Evolutionary conservation across 306 rosid genomes (phyloP), one percentile per base, ranked within the genome.

Genomic region (Senna siamea): DNA sequence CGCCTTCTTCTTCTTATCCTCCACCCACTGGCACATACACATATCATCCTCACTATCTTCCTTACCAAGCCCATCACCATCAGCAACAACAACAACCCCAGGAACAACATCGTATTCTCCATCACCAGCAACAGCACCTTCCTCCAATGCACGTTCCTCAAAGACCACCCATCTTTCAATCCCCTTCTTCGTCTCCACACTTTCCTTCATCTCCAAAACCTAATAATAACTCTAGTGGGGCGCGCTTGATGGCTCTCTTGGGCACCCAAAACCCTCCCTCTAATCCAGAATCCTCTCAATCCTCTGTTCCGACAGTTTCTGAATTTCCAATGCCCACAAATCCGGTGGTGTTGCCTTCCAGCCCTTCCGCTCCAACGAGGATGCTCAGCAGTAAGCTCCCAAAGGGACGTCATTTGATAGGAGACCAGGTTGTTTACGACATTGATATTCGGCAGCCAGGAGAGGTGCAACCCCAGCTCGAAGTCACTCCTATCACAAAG

Each of bases 401-500:
- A 0, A 84, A 68, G 68, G 94, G 94, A 17, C 81, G 91, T 2
- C 94, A 87, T 78, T 77, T 89, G 81, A 79, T 64, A 0, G 91
- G 89, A 11, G 87, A 82, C 10, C 58, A 63, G 17, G 75, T 81
- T 44, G 81, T 68, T 54, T 89, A 89, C 51, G 94, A 89, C 70
- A 79, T 89, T 69, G 89, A 85, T 79, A 84, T 74, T 20, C 72
- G 82, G 79, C 15, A 82, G 73, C 85, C 53, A 32, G 94, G 89
- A 32, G 94, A 89, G 51, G 76, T 69, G 77, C 94, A 89, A 68
- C 94, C 94, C 40, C 91, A 89, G 86, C 91, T 89, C 28, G 94
- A 87, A 37, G 91, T 89, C 77, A 85, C 91, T 66, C 94, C 94
- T 11, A 89, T 89, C 73, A 89, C 94, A 15, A 89, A 89, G 82